These are phyloP conservation scores for Funneliformis caledonium DNA, from an alignment of 371 early-diverging fungal species.

Conservation along the genomic window DNA sequence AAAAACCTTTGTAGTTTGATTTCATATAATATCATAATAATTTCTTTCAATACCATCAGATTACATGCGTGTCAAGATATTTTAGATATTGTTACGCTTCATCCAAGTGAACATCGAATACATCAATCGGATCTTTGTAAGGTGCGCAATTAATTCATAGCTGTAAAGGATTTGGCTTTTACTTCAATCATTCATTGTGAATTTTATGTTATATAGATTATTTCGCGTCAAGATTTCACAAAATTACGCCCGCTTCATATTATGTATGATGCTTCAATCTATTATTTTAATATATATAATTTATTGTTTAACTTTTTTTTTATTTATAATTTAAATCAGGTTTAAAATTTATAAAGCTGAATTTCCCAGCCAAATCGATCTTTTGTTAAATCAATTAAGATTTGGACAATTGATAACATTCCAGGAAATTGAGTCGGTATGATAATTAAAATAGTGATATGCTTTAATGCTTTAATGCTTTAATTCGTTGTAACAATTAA, in stretches of 20 bases:
- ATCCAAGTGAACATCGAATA: constrained; percentile 9
- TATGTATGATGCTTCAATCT: not conserved
- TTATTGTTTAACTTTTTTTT: not conserved
- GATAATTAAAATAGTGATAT: not conserved
- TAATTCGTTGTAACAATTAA: not conserved
- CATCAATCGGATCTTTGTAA: not conserved
- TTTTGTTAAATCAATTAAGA: constrained; percentile 19
- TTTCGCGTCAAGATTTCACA: not conserved
- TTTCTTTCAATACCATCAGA: not conserved
- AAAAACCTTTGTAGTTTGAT: not conserved
- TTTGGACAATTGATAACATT: not conserved
- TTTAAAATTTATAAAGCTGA: constrained; percentile 26
- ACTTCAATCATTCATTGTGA: not conserved
- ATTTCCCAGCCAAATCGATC: not conserved
- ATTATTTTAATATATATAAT: no score
- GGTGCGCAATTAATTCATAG: not conserved
- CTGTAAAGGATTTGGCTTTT: not conserved
- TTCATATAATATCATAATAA: not conserved
- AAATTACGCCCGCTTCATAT: not conserved
- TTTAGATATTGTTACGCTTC: not conserved
- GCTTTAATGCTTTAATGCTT: no score
- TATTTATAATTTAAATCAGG: not conserved
- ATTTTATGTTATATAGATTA: not conserved
- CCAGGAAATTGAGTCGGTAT: constrained; percentile 27
- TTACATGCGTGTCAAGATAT: constrained; percentile 9